phyloP scores from a whole-genome alignment of 495 filamentous ascomycete species.

The Barbatosphaeria neglecta region DNA sequence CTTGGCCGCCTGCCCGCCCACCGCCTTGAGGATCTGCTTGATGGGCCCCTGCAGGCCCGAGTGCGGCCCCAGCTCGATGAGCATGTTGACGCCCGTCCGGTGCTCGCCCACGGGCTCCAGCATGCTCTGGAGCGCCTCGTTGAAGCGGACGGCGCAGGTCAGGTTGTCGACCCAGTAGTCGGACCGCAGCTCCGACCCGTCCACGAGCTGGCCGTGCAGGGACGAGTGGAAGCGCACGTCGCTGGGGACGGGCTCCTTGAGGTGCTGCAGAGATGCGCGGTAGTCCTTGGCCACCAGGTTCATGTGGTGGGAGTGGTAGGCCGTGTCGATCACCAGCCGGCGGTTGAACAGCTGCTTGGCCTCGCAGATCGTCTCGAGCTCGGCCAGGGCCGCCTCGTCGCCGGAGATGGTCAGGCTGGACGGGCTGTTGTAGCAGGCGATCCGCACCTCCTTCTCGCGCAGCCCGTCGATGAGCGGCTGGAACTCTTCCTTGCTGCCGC shows the following conservation, averaged over 20 bases:
- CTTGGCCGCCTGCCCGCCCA: constrained; percentile 21
- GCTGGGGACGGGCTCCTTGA: constrained; percentile 18
- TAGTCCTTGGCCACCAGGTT: constrained; percentile 31
- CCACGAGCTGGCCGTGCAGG: constrained; percentile 16
- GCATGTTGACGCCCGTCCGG: constrained; percentile 26
- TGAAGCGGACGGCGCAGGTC: constrained; percentile 28
- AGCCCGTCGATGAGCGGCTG: constrained; percentile 24
- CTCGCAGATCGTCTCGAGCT: constrained; percentile 32
- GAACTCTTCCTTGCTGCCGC: constrained; percentile 29
- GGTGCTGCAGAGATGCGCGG: constrained; percentile 14
- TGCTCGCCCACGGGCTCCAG: constrained; percentile 22
- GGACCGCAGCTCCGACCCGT: constrained; percentile 21
- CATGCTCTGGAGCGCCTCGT: constrained; percentile 23
- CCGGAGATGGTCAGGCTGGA: constrained; percentile 50
- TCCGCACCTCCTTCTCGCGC: constrained; percentile 22
- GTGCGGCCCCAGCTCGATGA: constrained; percentile 56
- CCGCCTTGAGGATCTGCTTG: constrained; percentile 38
- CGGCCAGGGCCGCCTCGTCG: constrained; percentile 35
- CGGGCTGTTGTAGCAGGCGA: constrained; percentile 50
- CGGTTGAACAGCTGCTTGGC: constrained; percentile 39
- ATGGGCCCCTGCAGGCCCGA: constrained; percentile 46
- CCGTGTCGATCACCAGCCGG: constrained; percentile 43
- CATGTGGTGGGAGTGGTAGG: constrained; percentile 59
- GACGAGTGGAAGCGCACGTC: constrained; percentile 30
- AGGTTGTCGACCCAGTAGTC: constrained; percentile 36